Evolutionary conservation across 495 filamentous ascomycete species (phyloP), one percentile per base, ranked within the genome.

Genomic region (Talaromyces stipitatus): DNA sequence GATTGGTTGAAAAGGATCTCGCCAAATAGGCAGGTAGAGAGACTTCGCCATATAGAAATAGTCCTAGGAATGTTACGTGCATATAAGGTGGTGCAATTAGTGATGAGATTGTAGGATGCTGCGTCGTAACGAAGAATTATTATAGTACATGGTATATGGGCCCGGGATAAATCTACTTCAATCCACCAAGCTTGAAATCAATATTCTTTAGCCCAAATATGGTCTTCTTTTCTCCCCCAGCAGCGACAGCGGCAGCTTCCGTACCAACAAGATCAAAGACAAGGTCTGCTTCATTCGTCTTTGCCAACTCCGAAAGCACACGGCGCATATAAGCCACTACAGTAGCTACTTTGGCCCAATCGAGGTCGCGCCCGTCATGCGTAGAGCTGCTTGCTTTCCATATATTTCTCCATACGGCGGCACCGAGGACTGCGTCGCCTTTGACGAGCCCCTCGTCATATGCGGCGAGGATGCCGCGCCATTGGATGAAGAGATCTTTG

Each of bases 371-470:
- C 1, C 69, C 71, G 61, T 74, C 69, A 2, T 72, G 64, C 2
- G 61, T 70, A 12, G 62, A 68, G 22, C 66, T 59, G 27, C 74
- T 75, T 11, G 82, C 89, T 73, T 90, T 89, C 73, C 88, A 96
- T 38, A 97, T 61, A 69, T 98, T 98, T 61, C 92, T 82, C 94
- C 94, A 98, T 28, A 97, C 78, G 11, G 95, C 94, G 27, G 87
- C 78, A 4, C 90, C 92, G 12, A 96, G 76, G 56, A 92, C 86
- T 38, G 91, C 86, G 67, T 97, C 92, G 1, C 88, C 88, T 66
- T 85, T 89, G 11, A 85, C 76, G 23, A 97, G 61, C 0, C 89
- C 92, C 64, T 97, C 91, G 66, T 97, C 92, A 70, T 95, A 96
- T 2, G 87, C 86, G 1, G 88, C 81, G 20, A 92, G 70, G 38